Conservation (phyloP, 371 early-diverging fungal genomes). For the Mortierella sp. region DNA sequence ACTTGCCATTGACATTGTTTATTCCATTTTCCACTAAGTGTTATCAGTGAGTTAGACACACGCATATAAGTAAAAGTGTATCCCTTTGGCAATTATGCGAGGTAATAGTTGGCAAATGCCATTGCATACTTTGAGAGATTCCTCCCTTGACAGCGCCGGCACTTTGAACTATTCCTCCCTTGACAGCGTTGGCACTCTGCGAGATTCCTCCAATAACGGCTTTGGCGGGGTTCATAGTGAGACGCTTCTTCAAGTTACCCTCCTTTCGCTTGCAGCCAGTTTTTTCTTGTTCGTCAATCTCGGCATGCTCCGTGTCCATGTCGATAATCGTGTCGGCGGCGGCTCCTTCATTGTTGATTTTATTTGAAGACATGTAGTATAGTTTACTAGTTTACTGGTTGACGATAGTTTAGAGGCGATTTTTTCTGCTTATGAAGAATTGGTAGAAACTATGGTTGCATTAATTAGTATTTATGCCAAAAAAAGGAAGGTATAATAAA, state of each 20-base stretch:
- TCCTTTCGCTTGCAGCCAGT: neutral
- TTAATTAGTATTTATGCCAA: neutral
- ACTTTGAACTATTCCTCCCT: conserved; percentile 31
- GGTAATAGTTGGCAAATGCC: neutral
- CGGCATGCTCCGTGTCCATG: conserved; percentile 11
- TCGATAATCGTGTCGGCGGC: conserved; percentile 9
- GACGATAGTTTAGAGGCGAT: neutral
- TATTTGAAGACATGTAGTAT: neutral
- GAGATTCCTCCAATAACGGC: conserved; percentile 34
- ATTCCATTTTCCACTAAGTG: conserved; percentile 32
- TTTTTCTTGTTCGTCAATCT: conserved; percentile 1
- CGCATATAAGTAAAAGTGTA: neutral
- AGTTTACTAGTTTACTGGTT: neutral
- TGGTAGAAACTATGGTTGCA: neutral
- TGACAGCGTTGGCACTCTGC: conserved; percentile 25
- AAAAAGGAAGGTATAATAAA: neutral
- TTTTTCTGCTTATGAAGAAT: neutral
- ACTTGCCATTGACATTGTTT: conserved; percentile 30
- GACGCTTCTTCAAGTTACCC: conserved; percentile 9
- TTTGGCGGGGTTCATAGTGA: conserved; percentile 29
- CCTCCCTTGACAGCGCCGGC: conserved; percentile 24
- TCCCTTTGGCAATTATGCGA: no score
- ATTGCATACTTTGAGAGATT: conserved; percentile 14
- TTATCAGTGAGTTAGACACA: neutral
- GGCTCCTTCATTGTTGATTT: neutral